These are phyloP conservation scores for Bretschneidera sinensis DNA, from an alignment of 345 rosid genomes.

Conservation along the genomic window DNA sequence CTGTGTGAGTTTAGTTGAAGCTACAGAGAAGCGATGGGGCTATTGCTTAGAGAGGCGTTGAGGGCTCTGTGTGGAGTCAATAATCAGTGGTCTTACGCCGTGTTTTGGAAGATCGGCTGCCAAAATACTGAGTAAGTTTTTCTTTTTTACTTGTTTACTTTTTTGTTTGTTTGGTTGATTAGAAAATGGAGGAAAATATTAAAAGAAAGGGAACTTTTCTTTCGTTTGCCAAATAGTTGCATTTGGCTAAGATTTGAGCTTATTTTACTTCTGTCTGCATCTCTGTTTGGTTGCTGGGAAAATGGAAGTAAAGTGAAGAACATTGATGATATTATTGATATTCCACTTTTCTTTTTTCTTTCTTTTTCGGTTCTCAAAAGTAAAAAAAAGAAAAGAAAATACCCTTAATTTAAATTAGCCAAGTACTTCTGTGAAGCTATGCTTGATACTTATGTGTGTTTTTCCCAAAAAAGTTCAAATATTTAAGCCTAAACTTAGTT, in stretches of 20 bases:
- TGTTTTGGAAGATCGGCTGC: constrained; percentile 93
- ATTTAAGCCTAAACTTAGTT: background rate
- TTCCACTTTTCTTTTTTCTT: background rate
- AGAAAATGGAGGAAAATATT: constrained; percentile 11
- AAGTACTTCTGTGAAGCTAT: background rate
- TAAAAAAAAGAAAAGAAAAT: background rate
- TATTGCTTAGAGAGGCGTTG: constrained; percentile 67
- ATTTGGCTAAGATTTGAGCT: background rate
- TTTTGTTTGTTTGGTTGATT: constrained; percentile 13
- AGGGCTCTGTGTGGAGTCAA: constrained; percentile 62
- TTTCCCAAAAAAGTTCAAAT: background rate
- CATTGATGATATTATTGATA: background rate
- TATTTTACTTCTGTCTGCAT: background rate
- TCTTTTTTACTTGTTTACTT: constrained; percentile 1
- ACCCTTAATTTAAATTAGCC: background rate
- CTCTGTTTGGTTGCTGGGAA: constrained; percentile 8
- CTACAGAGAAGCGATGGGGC: constrained; percentile 50
- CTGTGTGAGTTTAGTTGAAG: background rate
- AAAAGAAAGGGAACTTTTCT: background rate
- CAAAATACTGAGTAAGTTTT: constrained; percentile 73
- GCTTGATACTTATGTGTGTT: too few species aligned
- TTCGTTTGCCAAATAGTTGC: background rate
- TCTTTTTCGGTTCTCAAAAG: constrained; percentile 8
- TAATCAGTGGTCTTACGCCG: constrained; percentile 84
- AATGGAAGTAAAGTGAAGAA: background rate